Base-by-base conservation (phyloP, 73 alveolate species). In the Symbiodinium pilosum region DNA sequence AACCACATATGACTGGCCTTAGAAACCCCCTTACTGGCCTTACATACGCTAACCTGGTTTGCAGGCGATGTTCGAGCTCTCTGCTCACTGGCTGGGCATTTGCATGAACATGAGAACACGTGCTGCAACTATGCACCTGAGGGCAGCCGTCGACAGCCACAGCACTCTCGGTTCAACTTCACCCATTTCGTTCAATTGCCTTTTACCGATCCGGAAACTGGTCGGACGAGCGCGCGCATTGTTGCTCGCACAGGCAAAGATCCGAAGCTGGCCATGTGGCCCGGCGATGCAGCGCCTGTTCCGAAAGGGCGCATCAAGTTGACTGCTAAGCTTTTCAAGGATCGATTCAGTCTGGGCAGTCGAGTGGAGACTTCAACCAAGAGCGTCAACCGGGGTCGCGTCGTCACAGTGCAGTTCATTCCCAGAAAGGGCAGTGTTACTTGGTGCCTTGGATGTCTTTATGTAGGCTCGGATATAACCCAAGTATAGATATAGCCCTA, bases 161-260 rank as follows among this genome's bases (percentile, higher is more conserved):
- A 86, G 16, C 94, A 86, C 34, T 86, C 84, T 54, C 56, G 94
- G n/a, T 52, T 86, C 68, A 34, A 86, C 32, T 54, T 86, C 12
- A 52, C 84, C 41, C 94, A 86, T 20, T 54, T 86, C 84, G 94
- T 52, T 38, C 24, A 28, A 24, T 38, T 85, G 51, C 59, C 43
- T 12, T 43, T 3, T 3, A 69, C 3, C n/a, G 41, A 85, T 14
- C 20, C 21, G 32, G 77, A 64, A 28, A 11, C 77, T 26, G 77
- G 77, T 12, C 7, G 2, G 36, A 64, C 77, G 77, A 64, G 39
- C 3, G 84, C 64, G 56, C n/a, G n/a, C n/a, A n/a, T 86, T 2
- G 54, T 86, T 38, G 94, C 94, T 38, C 59, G 94, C 64, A 86
- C 94, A 0, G 94, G 94, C 54, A 86, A 86, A 38, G 93, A 85